These are phyloP conservation scores for Cadophora sp. DNA, from an alignment of 2,329 filamentous ascomycete species.

Conservation along the genomic window DNA sequence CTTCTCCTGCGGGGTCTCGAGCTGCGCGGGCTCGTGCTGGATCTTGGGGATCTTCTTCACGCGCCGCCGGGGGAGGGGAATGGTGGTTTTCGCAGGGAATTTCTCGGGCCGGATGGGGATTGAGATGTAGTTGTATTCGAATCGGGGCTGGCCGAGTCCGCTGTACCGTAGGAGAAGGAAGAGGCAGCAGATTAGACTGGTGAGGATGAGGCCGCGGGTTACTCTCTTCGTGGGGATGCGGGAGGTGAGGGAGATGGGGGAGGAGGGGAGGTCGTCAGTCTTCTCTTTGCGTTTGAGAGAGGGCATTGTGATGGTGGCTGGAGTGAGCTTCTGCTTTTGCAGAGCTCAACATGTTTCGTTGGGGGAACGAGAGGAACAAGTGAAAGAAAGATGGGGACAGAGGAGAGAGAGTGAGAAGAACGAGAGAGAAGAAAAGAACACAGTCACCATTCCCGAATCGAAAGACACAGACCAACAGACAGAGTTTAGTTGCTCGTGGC, in stretches of 20 bases:
- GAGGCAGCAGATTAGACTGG: not conserved
- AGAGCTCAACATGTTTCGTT: slow-evolving; percentile 5
- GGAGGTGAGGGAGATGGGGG: not conserved
- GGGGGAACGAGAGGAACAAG: not conserved
- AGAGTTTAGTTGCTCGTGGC: not conserved
- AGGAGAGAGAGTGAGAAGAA: not conserved
- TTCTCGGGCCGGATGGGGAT: slow-evolving; percentile 37
- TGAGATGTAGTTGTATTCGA: slow-evolving; percentile 34
- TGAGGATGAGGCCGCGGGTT: not conserved
- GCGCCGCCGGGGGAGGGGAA: slow-evolving; percentile 32
- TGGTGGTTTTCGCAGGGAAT: slow-evolving; percentile 29
- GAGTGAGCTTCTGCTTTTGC: slow-evolving; percentile 1
- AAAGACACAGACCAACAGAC: not conserved
- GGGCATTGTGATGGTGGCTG: not conserved
- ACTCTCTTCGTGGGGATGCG: not conserved
- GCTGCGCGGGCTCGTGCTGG: slow-evolving; percentile 33
- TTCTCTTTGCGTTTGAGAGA: slow-evolving; percentile 14
- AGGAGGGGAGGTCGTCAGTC: not conserved
- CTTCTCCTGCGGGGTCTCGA: slow-evolving; percentile 30
- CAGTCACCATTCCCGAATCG: not conserved
- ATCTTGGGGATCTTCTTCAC: slow-evolving; percentile 39
- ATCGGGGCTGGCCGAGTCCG: slow-evolving; percentile 15
- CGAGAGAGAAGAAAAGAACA: slow-evolving; percentile 3
- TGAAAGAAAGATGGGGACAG: too few relatives aligned
- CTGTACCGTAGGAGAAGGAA: slow-evolving; percentile 3